Percentiles rank a stretch among this genome's conserved stretches.
Evolutionary conservation across 179 eudicot genomes (phyloP).

Genomic region (Drosera spatulata): DNA sequence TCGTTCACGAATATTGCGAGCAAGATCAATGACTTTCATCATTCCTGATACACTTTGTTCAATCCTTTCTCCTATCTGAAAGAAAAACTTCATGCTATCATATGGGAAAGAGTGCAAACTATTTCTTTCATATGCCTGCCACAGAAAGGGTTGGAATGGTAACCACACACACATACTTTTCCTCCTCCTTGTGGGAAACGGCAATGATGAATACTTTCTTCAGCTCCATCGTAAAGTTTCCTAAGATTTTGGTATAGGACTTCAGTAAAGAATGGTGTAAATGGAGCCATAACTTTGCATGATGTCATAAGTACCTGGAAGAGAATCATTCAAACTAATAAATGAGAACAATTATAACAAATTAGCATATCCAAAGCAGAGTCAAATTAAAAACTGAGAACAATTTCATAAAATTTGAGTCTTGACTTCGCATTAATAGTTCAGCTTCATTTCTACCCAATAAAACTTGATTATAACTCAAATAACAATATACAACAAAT

Average conservation of each 20-base stretch:
- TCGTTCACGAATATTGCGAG: slow-evolving; percentile 94
- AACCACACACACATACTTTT: slow-evolving; percentile 28
- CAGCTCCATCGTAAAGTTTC: slow-evolving; percentile 53
- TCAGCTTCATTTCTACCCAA: no score
- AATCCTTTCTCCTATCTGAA: slow-evolving; percentile 79
- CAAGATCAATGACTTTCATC: slow-evolving; percentile 88
- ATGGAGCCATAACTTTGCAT: slow-evolving; percentile 94
- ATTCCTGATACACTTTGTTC: slow-evolving; percentile 92
- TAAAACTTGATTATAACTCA: no score
- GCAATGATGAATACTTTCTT: slow-evolving; percentile 91
- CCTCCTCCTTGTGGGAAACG: slow-evolving; percentile 77
- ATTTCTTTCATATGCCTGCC: no score
- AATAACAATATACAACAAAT: no score
- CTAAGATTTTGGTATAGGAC: slow-evolving; percentile 84
- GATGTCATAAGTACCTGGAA: slow-evolving; percentile 74
- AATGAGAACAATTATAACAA: background rate
- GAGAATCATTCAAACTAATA: slow-evolving; percentile 1
- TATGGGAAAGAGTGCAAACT: no score
- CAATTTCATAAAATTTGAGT: no score
- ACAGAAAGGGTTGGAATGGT: background rate
- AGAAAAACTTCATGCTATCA: background rate
- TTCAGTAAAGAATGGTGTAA: slow-evolving; percentile 95
- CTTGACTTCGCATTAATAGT: no score
- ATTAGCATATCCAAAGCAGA: no score
- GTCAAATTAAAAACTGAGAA: no score